Evolutionary conservation across 768 basidiomycete genomes (phyloP).

Genomic region (Podaxis sp.): DNA sequence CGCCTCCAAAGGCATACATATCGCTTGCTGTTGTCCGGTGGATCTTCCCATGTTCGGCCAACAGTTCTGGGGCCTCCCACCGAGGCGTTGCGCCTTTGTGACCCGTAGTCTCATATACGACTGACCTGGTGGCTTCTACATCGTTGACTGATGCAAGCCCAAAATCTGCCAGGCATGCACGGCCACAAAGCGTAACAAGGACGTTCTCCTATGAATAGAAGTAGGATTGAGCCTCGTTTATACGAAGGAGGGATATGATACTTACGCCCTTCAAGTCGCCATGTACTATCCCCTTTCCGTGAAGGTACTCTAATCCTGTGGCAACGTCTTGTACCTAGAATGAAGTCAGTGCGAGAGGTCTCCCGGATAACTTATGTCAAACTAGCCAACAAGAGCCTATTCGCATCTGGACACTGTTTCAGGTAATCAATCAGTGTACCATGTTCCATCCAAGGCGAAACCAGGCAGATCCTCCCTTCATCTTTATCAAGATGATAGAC

Average conservation of each 20-base stretch:
- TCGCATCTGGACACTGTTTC: background rate
- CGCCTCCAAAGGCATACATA: conserved; percentile 13
- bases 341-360: background rate
- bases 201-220: background rate
- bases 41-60: background rate
- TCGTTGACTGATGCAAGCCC: conserved; percentile 8
- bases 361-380: background rate
- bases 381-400: conserved; percentile 1
- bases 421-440: conserved; percentile 6
- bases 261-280: conserved; percentile 10
- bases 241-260: too few relatives aligned
- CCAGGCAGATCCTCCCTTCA: conserved; percentile 6
- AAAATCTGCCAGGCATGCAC: conserved; percentile 10
- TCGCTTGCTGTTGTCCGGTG: conserved; percentile 6
- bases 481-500: conserved; percentile 6
- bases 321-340: background rate
- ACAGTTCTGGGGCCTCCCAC: conserved; percentile 13
- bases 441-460: conserved; percentile 15
- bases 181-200: background rate
- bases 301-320: background rate
- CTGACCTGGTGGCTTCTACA: conserved; percentile 1
- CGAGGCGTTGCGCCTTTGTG: conserved; percentile 12
- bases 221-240: background rate
- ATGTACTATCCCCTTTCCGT: background rate
- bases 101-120: conserved; percentile 5